Conservation (phyloP, 176 grass and related monocot species). For the Avena eriantha region DNA sequence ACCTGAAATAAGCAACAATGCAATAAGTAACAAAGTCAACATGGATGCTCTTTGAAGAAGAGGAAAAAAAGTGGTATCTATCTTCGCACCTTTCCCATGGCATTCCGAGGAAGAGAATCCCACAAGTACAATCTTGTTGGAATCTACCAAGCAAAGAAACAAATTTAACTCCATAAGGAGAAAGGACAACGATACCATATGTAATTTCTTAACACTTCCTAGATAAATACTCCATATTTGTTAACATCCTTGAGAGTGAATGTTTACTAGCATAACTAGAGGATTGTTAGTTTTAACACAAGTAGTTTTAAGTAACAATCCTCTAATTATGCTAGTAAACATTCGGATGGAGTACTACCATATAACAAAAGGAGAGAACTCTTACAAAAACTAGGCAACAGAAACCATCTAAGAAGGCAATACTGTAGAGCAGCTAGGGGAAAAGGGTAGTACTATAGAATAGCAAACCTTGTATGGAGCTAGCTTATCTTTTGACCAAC, state of each 20-base stretch:
- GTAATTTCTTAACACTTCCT: slow-evolving; percentile 1
- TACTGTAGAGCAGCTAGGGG: neutral
- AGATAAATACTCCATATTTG: neutral
- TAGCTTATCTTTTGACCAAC: slow-evolving; percentile 89
- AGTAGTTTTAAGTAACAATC: too few relatives aligned
- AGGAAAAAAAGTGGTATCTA: slow-evolving; percentile 7
- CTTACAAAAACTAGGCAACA: too few relatives aligned
- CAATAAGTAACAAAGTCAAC: neutral
- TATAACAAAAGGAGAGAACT: neutral
- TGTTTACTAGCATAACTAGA: neutral
- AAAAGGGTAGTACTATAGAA: slow-evolving; percentile 27
- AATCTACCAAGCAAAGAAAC: slow-evolving; percentile 59
- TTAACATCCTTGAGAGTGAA: neutral
- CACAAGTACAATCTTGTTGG: slow-evolving; percentile 82
- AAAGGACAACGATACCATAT: neutral
- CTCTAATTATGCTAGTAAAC: too few relatives aligned
- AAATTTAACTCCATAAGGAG: slow-evolving; percentile 12
- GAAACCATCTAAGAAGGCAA: neutral
- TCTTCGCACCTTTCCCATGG: slow-evolving; percentile 86
- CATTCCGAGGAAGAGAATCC: slow-evolving; percentile 97
- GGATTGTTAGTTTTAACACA: neutral
- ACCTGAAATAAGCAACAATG: slow-evolving; percentile 64
- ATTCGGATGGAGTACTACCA: neutral
- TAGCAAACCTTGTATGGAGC: slow-evolving; percentile 94
- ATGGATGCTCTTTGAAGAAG: neutral